phyloP scores from a whole-genome alignment of 306 rosid genomes.

The Coriaria nepalensis region DNA sequence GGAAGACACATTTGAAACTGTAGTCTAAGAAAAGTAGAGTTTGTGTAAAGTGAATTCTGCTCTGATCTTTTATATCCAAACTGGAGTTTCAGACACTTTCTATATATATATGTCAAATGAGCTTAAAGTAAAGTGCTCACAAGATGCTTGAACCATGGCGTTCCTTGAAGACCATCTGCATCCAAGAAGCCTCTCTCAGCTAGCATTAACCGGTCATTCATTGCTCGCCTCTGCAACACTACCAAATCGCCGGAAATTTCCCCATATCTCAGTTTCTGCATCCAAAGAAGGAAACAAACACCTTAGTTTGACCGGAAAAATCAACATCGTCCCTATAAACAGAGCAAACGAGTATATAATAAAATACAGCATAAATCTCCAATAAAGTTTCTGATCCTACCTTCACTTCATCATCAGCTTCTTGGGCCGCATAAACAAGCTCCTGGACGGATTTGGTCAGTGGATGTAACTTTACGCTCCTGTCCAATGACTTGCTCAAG shows the following conservation, averaged over 20 bases:
- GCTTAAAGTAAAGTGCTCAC: conserved; percentile 31
- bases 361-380: too few species aligned
- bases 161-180: conserved; percentile 49
- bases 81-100: too few species aligned
- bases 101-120: neutral
- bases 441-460: conserved; percentile 50
- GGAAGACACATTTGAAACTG: too few species aligned
- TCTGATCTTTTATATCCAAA: too few species aligned
- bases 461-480: conserved; percentile 33
- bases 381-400: conserved; percentile 17
- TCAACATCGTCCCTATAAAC: too few species aligned
- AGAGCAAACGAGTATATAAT: too few species aligned
- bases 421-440: conserved; percentile 51
- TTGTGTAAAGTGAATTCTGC: too few species aligned
- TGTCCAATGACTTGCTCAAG: conserved; percentile 39
- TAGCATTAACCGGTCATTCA: conserved; percentile 68
- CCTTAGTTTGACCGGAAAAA: neutral
- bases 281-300: conserved; percentile 1
- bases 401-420: conserved; percentile 52
- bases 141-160: conserved; percentile 81
- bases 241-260: conserved; percentile 22
- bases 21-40: too few species aligned
- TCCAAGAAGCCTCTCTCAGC: conserved; percentile 74
- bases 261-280: conserved; percentile 40
- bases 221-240: conserved; percentile 42